These are phyloP conservation scores for Ophiocordyceps camponoti-saundersi DNA, from an alignment of 2,329 filamentous ascomycete genomes.

Conservation along the genomic window DNA sequence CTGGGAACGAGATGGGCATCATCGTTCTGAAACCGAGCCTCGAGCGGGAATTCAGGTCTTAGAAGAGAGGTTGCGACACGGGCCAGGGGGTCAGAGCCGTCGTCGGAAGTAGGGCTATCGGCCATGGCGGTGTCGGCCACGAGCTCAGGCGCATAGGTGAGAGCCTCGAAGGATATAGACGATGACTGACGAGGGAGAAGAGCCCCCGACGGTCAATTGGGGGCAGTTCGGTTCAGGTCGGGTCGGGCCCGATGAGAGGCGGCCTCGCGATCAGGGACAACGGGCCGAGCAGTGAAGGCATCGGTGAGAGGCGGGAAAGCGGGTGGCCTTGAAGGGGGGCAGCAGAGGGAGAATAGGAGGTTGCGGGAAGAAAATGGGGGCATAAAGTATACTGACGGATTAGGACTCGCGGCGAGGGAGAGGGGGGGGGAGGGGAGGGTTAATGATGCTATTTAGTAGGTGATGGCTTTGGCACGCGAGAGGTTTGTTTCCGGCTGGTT, in stretches of 20 bases:
- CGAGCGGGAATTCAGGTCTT: slow-evolving; percentile 3
- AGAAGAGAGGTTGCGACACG: slow-evolving; percentile 10
- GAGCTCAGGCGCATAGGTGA: background rate
- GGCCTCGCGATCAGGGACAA: background rate
- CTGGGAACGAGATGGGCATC: slow-evolving; percentile 28
- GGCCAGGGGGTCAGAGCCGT: slow-evolving; percentile 18
- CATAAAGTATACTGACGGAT: background rate
- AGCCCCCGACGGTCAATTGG: background rate
- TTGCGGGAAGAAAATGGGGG: background rate
- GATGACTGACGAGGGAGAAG: background rate
- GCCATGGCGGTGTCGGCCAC: slow-evolving; percentile 18
- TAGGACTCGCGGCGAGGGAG: background rate
- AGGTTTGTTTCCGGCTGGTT: no score
- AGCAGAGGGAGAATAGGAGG: background rate
- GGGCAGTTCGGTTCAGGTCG: background rate
- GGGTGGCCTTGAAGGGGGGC: background rate
- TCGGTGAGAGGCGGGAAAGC: background rate
- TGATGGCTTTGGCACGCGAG: background rate
- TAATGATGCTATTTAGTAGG: background rate
- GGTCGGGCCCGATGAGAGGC: background rate
- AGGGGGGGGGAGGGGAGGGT: no score
- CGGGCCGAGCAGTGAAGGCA: background rate
- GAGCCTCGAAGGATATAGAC: background rate
- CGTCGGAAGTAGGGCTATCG: slow-evolving; percentile 19
- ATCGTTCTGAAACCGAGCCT: slow-evolving; percentile 18